Evolutionary conservation across 2,329 filamentous ascomycete species (phyloP).

Genomic region (Tolypocladium tropicale): DNA sequence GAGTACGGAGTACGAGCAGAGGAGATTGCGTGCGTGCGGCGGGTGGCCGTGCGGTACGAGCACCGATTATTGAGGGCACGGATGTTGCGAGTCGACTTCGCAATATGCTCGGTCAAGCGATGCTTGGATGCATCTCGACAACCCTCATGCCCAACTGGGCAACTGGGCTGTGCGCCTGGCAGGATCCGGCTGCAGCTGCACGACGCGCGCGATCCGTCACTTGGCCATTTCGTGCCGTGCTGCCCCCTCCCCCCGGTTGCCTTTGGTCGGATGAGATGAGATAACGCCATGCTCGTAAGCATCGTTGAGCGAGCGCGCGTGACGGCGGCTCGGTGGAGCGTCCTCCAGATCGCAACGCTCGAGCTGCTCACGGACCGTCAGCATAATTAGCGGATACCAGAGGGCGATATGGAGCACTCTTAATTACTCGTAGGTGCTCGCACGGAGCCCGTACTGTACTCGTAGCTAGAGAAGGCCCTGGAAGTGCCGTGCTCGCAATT

Average conservation of each 20-base stretch:
- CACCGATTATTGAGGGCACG: background rate
- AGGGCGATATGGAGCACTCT: too few species aligned
- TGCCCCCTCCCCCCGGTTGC: too few species aligned
- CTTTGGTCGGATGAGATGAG: background rate
- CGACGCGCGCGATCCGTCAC: background rate
- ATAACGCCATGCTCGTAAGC: too few species aligned
- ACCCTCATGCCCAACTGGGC: background rate
- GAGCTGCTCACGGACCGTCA: background rate
- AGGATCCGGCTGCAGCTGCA: background rate
- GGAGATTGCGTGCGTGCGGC: too few species aligned
- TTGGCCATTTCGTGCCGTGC: background rate
- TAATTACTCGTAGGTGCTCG: too few species aligned
- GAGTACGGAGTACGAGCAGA: too few species aligned
- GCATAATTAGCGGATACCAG: too few species aligned
- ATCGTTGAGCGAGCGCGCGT: too few species aligned
- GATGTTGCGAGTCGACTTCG: background rate
- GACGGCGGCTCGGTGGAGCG: background rate
- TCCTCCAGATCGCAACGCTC: background rate
- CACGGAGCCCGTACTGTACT: too few species aligned
- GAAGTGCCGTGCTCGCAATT: background rate
- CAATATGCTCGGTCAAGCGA: too few species aligned
- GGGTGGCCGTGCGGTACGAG: background rate
- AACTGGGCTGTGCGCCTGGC: background rate
- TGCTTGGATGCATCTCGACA: background rate
- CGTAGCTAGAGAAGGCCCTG: background rate